A percentile compares a stretch with the other conserved stretches of the same genome.
phyloP scores from a whole-genome alignment of 1,284 basidiomycete genomes.

The Ceraceosorus bombacis region DNA sequence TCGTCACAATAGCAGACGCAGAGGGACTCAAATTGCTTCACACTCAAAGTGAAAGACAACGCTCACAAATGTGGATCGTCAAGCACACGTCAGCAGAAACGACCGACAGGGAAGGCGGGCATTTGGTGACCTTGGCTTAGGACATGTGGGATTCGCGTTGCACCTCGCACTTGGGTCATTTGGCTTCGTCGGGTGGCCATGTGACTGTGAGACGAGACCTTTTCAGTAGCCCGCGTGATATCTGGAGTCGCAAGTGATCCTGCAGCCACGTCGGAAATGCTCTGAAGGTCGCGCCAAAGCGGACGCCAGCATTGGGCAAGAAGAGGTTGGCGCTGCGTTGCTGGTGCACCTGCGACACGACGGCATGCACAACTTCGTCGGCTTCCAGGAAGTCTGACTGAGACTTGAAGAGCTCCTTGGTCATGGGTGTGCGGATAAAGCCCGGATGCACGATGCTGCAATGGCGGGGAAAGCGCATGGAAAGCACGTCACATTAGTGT shows the following conservation, averaged over 20 bases:
- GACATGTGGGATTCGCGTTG: no score
- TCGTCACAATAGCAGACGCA: no score
- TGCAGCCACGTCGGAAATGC: not conserved
- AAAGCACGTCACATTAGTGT: not conserved
- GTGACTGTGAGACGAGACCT: no score
- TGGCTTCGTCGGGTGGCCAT: no score
- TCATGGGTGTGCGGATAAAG: not conserved
- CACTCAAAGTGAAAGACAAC: no score
- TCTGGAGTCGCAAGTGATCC: not conserved
- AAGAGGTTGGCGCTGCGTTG: not conserved
- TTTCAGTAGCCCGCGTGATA: not conserved
- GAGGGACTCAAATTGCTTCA: no score
- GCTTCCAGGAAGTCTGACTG: not conserved
- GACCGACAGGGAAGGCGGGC: no score
- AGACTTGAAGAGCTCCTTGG: not conserved
- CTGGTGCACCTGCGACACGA: not conserved
- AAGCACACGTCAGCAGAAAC: no score
- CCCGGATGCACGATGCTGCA: not conserved
- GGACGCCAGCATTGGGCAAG: not conserved
- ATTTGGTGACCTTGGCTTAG: no score
- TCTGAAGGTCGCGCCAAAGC: not conserved
- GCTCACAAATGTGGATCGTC: no score
- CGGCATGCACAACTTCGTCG: not conserved
- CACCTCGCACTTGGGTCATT: no score
- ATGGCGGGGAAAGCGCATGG: not conserved